These are phyloP conservation scores for Ustilago shanxiensis DNA, from an alignment of 1,284 basidiomycete genomes.

Conservation along the genomic window DNA sequence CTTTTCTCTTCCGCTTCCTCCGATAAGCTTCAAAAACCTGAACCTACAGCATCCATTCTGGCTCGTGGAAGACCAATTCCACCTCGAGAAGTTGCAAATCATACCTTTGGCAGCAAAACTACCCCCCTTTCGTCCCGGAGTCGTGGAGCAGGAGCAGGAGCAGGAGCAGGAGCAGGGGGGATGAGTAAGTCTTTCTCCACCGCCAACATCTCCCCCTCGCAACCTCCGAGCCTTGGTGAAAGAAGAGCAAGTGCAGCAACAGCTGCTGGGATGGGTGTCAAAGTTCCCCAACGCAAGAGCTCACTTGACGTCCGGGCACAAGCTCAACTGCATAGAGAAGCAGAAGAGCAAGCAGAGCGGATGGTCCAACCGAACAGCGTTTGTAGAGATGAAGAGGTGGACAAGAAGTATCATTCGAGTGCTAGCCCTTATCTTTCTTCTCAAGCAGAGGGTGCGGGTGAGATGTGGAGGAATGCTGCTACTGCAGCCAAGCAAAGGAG, in stretches of 20 bases:
- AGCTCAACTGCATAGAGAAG: background rate
- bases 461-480: slow-evolving; percentile 11
- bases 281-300: slow-evolving; percentile 37
- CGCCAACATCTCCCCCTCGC: background rate
- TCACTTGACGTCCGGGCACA: slow-evolving; percentile 28
- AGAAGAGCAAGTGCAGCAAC: background rate
- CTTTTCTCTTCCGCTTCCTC: slow-evolving; percentile 21
- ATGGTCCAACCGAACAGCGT: slow-evolving; percentile 23
- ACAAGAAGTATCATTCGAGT: slow-evolving; percentile 15
- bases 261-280: background rate
- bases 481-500: slow-evolving; percentile 10
- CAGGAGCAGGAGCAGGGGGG: background rate
- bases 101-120: slow-evolving; percentile 14
- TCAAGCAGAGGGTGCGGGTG: background rate
- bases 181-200: slow-evolving; percentile 25
- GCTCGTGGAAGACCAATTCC: slow-evolving; percentile 23
- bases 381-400: slow-evolving; percentile 1
- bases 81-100: background rate
- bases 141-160: background rate
- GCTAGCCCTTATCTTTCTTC: slow-evolving; percentile 12
- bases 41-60: background rate
- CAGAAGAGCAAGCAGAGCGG: background rate
- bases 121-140: background rate
- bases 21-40: slow-evolving; percentile 6
- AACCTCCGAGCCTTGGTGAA: background rate